phyloP scores from a whole-genome alignment of 2,329 filamentous ascomycete species.

The Ploettnerulaceae sp. region DNA sequence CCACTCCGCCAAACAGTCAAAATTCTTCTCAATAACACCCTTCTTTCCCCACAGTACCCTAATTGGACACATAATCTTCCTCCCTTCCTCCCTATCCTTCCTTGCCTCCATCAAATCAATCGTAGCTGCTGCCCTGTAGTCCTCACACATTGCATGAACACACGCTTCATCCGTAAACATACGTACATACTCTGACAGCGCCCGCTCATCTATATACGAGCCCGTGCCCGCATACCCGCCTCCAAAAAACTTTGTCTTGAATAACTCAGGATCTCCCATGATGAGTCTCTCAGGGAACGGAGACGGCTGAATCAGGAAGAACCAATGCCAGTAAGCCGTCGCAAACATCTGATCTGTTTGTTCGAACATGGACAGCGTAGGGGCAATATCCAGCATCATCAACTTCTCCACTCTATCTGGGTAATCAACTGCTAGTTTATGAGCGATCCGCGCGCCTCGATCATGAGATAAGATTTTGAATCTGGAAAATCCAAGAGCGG shows the following conservation, averaged over 20 bases:
- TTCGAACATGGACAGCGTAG: constrained; percentile 50
- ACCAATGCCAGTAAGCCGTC: constrained; percentile 54
- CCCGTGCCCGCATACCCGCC: constrained; percentile 33
- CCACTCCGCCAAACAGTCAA: constrained; percentile 49
- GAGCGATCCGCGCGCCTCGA: constrained; percentile 50
- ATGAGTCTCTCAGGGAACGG: constrained; percentile 49
- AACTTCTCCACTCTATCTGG: constrained; percentile 31
- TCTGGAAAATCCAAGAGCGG: constrained; percentile 35
- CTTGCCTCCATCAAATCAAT: constrained; percentile 48
- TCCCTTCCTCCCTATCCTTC: constrained; percentile 40
- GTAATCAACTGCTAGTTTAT: constrained; percentile 46
- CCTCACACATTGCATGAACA: constrained; percentile 49
- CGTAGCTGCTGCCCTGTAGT: constrained; percentile 50
- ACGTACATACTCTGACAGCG: constrained; percentile 18
- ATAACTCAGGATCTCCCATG: constrained; percentile 34
- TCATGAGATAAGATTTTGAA: constrained; percentile 53
- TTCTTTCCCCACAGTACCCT: constrained; percentile 47
- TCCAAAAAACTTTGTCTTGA: constrained; percentile 37
- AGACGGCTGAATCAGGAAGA: constrained; percentile 49
- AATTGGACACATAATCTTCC: constrained; percentile 43
- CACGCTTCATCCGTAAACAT: constrained; percentile 35
- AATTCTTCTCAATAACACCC: constrained; percentile 45
- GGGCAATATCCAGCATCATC: constrained; percentile 49
- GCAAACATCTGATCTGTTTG: constrained; percentile 41
- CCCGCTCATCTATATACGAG: constrained; percentile 30